Percentiles rank a stretch among this genome's conserved stretches.
These are phyloP conservation scores for Trichoderma polysporum DNA, from an alignment of 2,329 filamentous ascomycete genomes.

Conservation along the genomic window DNA sequence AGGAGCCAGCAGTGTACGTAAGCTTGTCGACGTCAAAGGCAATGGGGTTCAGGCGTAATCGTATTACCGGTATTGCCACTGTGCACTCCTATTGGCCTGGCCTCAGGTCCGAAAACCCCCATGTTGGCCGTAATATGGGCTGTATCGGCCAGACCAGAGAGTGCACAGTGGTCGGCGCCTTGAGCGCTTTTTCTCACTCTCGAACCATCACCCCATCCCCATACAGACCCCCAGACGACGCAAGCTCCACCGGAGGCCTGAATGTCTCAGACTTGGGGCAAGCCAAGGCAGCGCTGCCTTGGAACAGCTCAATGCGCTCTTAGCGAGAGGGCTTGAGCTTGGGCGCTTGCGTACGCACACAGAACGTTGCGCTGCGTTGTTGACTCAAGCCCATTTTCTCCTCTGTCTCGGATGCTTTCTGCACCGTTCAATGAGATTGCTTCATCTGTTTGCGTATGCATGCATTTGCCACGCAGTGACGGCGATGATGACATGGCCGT, in stretches of 20 bases:
- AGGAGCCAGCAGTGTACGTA: not conserved
- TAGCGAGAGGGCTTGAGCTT: not conserved
- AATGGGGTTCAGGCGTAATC: not conserved
- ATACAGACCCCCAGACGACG: not conserved
- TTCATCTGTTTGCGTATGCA: not conserved
- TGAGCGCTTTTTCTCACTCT: constrained; percentile 16
- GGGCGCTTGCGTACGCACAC: not conserved
- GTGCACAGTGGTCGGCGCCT: constrained; percentile 4
- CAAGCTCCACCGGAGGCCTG: constrained; percentile 8
- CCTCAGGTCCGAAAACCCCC: not conserved
- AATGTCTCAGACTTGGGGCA: constrained; percentile 15
- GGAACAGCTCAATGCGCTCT: constrained; percentile 4
- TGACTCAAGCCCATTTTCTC: not conserved
- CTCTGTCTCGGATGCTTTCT: not conserved
- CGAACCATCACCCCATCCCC: constrained; percentile 17
- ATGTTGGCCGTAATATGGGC: not conserved
- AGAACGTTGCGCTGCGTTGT: not conserved
- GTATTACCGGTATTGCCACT: not conserved
- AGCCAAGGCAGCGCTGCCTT: constrained; percentile 7
- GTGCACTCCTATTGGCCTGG: not conserved
- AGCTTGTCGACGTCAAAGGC: not conserved
- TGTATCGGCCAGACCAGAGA: not conserved
- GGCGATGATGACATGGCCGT: constrained; percentile 3
- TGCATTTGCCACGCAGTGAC: not conserved
- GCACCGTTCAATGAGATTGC: not conserved